Percentiles rank a stretch among this genome's conserved stretches.
These are phyloP conservation scores for Entomortierella parvispora DNA, from an alignment of 192 early-diverging fungal genomes.

Conservation along the genomic window DNA sequence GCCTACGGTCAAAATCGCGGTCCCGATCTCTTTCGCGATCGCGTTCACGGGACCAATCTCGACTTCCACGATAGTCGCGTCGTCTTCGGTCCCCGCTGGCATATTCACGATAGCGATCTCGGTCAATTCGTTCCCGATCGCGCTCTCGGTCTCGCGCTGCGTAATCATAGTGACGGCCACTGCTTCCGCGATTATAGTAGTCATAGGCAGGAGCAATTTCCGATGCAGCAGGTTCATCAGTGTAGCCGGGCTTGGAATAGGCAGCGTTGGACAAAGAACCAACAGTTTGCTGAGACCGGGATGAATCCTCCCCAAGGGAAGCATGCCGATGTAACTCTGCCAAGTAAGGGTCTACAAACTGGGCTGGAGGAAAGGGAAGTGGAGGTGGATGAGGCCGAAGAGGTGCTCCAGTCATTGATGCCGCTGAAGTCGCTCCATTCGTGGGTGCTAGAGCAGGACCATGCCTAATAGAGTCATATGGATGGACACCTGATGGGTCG, in stretches of 20 bases:
- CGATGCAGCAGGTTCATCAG: too few species aligned
- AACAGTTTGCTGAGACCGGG: conserved; percentile 1
- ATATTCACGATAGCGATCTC: conserved; percentile 41
- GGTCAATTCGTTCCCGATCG: conserved; percentile 20
- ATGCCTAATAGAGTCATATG: too few species aligned
- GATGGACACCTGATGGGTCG: too few species aligned
- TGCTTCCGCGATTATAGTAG: conserved; percentile 19
- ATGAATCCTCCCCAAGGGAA: not conserved
- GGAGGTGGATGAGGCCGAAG: too few species aligned
- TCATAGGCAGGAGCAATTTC: conserved; percentile 14
- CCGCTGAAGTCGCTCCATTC: too few species aligned
- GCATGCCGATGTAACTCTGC: too few species aligned
- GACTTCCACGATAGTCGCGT: conserved; percentile 21
- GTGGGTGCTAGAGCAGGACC: too few species aligned
- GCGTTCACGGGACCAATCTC: conserved; percentile 44
- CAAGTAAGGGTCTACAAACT: too few species aligned
- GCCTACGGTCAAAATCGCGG: conserved; percentile 3
- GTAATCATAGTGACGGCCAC: conserved; percentile 33
- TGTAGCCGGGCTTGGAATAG: conserved; percentile 15
- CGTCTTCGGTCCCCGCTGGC: conserved; percentile 6
- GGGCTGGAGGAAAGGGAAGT: too few species aligned
- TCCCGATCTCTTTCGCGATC: conserved; percentile 23
- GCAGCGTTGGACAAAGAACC: conserved; percentile 1
- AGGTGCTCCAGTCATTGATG: too few species aligned
- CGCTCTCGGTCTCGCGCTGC: conserved; percentile 13